Percentiles rank a stretch among this genome's conserved stretches.
These are phyloP conservation scores for Centrapalus pauciflorus DNA, from an alignment of 129 eudicot species.

Conservation along the genomic window DNA sequence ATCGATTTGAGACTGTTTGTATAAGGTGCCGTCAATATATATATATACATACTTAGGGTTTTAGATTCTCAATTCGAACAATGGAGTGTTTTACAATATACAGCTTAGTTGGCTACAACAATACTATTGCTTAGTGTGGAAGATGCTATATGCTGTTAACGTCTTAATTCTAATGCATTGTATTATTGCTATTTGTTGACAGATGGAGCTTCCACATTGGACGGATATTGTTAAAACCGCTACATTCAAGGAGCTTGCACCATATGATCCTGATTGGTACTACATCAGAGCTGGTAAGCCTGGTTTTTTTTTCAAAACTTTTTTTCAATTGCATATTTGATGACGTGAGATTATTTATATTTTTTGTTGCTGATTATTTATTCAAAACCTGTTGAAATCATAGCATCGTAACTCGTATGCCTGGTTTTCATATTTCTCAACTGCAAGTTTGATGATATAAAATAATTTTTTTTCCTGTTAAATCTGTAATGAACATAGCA, in stretches of 20 bases:
- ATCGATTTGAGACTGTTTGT: too few species aligned
- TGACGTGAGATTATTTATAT: background rate
- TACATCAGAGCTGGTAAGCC: conserved; percentile 49
- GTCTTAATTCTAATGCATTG: background rate
- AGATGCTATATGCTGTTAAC: background rate
- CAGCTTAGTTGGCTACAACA: background rate
- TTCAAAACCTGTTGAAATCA: background rate
- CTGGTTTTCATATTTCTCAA: background rate
- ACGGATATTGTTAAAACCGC: conserved; percentile 58
- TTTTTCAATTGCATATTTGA: background rate
- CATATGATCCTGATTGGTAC: conserved; percentile 54
- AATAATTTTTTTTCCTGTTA: background rate
- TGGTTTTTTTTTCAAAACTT: background rate
- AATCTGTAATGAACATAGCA: conserved; percentile 22
- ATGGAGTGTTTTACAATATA: background rate
- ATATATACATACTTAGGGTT: background rate
- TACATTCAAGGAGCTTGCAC: conserved; percentile 50
- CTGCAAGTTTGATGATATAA: background rate
- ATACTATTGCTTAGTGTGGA: background rate
- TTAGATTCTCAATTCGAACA: background rate
- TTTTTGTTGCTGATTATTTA: background rate
- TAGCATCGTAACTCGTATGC: background rate
- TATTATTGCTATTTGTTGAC: background rate
- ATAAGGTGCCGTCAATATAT: too few species aligned
- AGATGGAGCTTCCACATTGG: conserved; percentile 62